Base-by-base conservation (phyloP, 108 stramenopile species). In the Skeletonema marinoi region DNA sequence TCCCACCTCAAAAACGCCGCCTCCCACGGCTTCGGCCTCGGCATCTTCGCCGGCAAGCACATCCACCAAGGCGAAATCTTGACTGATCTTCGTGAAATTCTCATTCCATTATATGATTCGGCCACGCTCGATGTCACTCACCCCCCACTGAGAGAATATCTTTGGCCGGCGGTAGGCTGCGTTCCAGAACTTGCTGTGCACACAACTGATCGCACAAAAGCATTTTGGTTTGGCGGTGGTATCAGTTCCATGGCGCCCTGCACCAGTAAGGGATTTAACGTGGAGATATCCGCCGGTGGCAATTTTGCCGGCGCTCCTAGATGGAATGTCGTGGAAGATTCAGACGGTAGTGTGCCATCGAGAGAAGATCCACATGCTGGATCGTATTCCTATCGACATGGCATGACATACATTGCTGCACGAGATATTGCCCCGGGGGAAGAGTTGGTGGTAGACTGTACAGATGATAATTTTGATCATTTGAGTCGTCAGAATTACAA, bases 361-460 rank as follows among this genome's bases (percentile, higher is more conserved):
- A 33, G 73, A 32, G 58, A 50, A 6, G 31, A 38, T 48, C 71
- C 77, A 0, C 42, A 60, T 17, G 82, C 85, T n/a, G 89, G 89
- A 5, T 77, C 82, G 8, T 89, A 77, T 54, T 80, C 87, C 0
- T 85, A 85, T 48, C 70, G 50, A 13, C 62, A 73, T 46, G 72
- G 70, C 62, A 19, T 39, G 16, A 81, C 82, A 14, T 88, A 83
- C 44, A 39, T 80, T 17, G 89, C 87, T 1, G 60, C 46, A 12
- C 84, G 89, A 13, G 86, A 88, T 63, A 88, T 90, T 35, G 3
- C 25, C 5, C 80, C 84, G 6, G 89, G 89, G 30, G 89, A 90
- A 78, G 89, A 90, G 75, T 44, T 89, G 32, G 63, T 71, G 0
- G 86, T 87, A 1, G 73, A 85, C 51, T 89, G 88, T 46, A n/a